Base-by-base conservation (phyloP, 371 early-diverging fungal genomes). In the Lichtheimia hyalospora region DNA sequence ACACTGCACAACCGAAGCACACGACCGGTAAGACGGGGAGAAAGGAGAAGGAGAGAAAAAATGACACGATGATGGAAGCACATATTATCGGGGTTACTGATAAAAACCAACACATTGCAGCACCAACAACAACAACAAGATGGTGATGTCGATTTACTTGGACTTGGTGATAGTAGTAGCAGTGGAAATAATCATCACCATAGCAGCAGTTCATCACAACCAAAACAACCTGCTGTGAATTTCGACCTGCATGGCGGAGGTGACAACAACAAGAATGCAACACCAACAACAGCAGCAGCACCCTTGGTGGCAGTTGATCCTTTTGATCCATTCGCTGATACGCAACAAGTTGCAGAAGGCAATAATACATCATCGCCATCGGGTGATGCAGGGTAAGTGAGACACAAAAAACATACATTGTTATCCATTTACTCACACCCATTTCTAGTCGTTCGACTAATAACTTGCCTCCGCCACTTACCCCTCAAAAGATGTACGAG, bases 241-340 rank as follows among this genome's bases (percentile, higher is more conserved):
- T 50, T 21, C 10, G 34, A 34, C 34, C 34, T 34, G 34, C 34
- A 34, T 34, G 34, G 34, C 34, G 34, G 34, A 34, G 34, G 34
- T 34, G 34, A 10, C 34, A 34, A 34, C 34, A 34, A 34, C 34
- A 34, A 34, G 34, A 21, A 24, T 50, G 25, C 52, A 58, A 39
- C 53, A 43, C 28, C 42, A 40, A 60, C 52, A 54, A 21, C 61
- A 55, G 39, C 52, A 54, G 15, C 61, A 55, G 39, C 56, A 54
- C 43, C 23, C n/a, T 6, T 34, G 46, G 20, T 40, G 48, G 46
- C 42, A 25, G 27, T 41, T 27, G 74, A 74, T 52, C 74, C 77
- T 25, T 77, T 77, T 64, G 70, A 77, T 63, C 77, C 77, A 21
- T 77, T 77, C 58, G 66, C 72, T 44, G 77, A 77, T 62, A 60